A percentile compares a stretch with the other conserved stretches of the same genome.
phyloP scores from a whole-genome alignment of 1,284 basidiomycete genomes.

The Microbotryum silenes-acaulis region DNA sequence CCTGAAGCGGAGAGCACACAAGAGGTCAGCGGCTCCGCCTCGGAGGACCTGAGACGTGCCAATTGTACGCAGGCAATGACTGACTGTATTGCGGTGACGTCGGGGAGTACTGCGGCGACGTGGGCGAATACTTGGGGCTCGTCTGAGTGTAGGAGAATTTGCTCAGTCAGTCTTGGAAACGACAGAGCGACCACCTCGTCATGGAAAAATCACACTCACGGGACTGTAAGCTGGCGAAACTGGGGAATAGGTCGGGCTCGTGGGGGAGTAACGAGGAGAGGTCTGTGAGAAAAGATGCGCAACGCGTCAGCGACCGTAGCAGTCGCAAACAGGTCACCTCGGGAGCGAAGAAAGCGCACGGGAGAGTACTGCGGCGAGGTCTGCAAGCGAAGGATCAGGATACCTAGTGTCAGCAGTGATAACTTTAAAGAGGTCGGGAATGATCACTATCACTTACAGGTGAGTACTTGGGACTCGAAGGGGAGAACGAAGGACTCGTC shows the following conservation, averaged over 20 bases:
- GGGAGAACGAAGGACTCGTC: slow-evolving; percentile 34
- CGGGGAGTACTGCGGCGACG: slow-evolving; percentile 38
- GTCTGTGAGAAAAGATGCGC: slow-evolving; percentile 41
- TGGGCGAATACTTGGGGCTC: slow-evolving; percentile 10
- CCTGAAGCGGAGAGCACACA: too few relatives aligned
- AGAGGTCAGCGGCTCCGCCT: too few relatives aligned
- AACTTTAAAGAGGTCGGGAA: slow-evolving; percentile 58
- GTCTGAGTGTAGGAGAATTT: slow-evolving; percentile 24
- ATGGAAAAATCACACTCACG: too few relatives aligned
- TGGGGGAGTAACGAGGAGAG: slow-evolving; percentile 53
- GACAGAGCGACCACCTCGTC: background rate
- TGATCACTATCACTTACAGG: slow-evolving; percentile 54
- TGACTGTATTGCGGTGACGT: slow-evolving; percentile 53
- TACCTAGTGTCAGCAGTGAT: background rate
- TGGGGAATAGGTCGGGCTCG: slow-evolving; percentile 38
- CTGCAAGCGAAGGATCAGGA: slow-evolving; percentile 26
- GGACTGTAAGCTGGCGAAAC: slow-evolving; percentile 34
- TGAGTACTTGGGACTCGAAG: slow-evolving; percentile 47
- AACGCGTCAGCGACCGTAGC: slow-evolving; percentile 68
- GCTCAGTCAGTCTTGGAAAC: slow-evolving; percentile 2
- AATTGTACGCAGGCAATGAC: too few relatives aligned
- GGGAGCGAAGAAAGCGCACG: too few relatives aligned
- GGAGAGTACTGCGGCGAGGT: slow-evolving; percentile 12
- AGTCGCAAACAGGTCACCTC: slow-evolving; percentile 32
- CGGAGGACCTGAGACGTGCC: too few relatives aligned